These are phyloP conservation scores for Thalassiosira exigua DNA, from an alignment of 352 stramenopile genomes.

Conservation along the genomic window DNA sequence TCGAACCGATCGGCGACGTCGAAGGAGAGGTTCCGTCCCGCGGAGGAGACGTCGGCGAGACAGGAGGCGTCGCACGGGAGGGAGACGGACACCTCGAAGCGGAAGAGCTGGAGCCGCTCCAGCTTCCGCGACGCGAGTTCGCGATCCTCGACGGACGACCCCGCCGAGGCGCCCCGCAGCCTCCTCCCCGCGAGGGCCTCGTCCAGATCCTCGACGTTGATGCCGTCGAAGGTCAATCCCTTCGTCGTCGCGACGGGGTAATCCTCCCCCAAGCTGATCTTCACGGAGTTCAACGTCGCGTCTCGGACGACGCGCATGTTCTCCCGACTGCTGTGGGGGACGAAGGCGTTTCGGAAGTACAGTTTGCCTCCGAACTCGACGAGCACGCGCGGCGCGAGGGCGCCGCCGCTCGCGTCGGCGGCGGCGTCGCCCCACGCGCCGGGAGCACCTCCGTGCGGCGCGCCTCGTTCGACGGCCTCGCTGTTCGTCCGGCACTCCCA, in stretches of 20 bases:
- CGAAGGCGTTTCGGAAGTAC: conserved; percentile 34
- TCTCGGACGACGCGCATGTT: conserved; percentile 18
- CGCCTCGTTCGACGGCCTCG: background rate
- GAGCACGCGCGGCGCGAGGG: background rate
- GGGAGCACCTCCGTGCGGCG: background rate
- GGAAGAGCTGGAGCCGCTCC: conserved; percentile 17
- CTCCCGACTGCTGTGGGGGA: background rate
- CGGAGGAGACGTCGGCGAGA: background rate
- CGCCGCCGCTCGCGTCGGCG: background rate
- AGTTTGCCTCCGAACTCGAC: conserved; percentile 10
- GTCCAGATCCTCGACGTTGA: conserved; percentile 6
- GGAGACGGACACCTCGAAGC: conserved; percentile 9
- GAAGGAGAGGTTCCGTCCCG: conserved; percentile 8
- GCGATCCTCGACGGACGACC: too few relatives aligned
- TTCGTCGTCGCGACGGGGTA: background rate
- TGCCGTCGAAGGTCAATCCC: conserved; percentile 15
- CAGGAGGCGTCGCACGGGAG: conserved; percentile 17
- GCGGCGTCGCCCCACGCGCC: background rate
- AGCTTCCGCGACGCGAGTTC: background rate
- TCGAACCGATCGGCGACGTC: conserved; percentile 14
- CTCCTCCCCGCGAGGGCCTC: background rate
- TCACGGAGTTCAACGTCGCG: conserved; percentile 3
- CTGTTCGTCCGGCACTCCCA: conserved; percentile 17
- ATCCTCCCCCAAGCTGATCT: background rate
- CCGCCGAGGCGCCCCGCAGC: background rate